Evolutionary conservation across 2,329 filamentous ascomycete genomes (phyloP).

Genomic region (Ilyonectria sp.): DNA sequence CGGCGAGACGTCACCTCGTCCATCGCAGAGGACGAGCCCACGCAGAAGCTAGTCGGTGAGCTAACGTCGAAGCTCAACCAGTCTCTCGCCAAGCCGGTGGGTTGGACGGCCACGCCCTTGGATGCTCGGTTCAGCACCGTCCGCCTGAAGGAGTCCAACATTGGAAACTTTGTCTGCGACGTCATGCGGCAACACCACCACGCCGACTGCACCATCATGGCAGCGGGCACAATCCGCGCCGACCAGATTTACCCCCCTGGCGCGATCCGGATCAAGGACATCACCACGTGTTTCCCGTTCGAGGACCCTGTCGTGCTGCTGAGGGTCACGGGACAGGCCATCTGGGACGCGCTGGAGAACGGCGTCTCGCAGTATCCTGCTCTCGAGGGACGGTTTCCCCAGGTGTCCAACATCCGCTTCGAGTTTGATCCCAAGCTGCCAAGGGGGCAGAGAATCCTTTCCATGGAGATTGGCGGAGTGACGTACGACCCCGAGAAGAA

Average conservation of each 20-base stretch:
- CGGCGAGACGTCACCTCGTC: constrained; percentile 81
- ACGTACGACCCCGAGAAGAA: constrained; percentile 74
- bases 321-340: constrained; percentile 77
- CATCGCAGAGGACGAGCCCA: constrained; percentile 75
- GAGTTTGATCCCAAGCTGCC: constrained; percentile 77
- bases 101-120: constrained; percentile 85
- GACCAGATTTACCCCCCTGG: constrained; percentile 92
- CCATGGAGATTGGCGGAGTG: constrained; percentile 72
- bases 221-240: constrained; percentile 86
- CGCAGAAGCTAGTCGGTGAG: constrained; percentile 74
- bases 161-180: constrained; percentile 93
- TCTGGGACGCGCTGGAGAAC: constrained; percentile 88
- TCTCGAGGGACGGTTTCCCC: constrained; percentile 86
- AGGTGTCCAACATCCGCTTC: constrained; percentile 88
- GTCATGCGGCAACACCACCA: constrained; percentile 88
- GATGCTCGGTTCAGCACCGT: constrained; percentile 92
- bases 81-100: constrained; percentile 86
- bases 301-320: constrained; percentile 91
- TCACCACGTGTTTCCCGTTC: constrained; percentile 93
- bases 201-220: constrained; percentile 88
- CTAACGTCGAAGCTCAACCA: constrained; percentile 81
- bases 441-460: constrained; percentile 74
- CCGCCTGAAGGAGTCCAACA: constrained; percentile 82
- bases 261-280: constrained; percentile 81
- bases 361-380: constrained; percentile 85